phyloP scores from a whole-genome alignment of 108 stramenopile genomes.

The Discostella pseudostelligera region DNA sequence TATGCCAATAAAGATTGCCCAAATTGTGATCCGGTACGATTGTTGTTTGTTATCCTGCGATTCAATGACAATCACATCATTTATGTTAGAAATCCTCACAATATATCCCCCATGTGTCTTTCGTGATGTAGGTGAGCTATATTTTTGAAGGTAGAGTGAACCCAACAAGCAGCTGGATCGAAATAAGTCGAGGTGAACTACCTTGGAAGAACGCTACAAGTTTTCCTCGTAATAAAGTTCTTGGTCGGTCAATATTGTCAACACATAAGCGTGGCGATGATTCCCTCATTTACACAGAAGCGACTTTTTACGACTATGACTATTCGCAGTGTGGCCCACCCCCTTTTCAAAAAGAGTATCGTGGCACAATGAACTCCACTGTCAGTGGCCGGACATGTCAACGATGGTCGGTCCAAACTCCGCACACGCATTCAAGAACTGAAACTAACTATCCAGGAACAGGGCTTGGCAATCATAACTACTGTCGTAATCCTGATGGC shows the following conservation, averaged over 20 bases:
- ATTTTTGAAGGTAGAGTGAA: conserved; percentile 41
- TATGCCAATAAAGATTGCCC: conserved; percentile 6
- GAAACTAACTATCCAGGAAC: not conserved
- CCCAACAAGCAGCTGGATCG: conserved; percentile 44
- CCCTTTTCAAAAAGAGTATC: conserved; percentile 11
- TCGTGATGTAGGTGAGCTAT: conserved; percentile 57
- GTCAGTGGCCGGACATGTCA: conserved; percentile 6
- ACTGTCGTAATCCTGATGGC: conserved; percentile 20
- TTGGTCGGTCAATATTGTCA: conserved; percentile 2
- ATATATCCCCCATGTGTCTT: too few relatives aligned
- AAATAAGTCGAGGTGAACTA: conserved; percentile 49
- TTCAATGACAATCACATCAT: not conserved
- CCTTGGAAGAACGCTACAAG: conserved; percentile 26
- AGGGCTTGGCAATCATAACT: conserved; percentile 15
- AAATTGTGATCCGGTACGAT: conserved; percentile 11
- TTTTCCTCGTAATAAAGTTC: not conserved
- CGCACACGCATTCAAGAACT: not conserved
- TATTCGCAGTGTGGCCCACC: not conserved
- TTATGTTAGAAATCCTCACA: too few relatives aligned
- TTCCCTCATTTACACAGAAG: conserved; percentile 9
- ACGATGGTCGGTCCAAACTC: conserved; percentile 4
- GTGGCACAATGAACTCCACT: conserved; percentile 15
- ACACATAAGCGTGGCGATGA: conserved; percentile 9
- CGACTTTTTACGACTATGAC: conserved; percentile 5
- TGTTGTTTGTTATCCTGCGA: not conserved